Conservation (phyloP, 208 protist genomes). For the Naegleria lovaniensis region DNA sequence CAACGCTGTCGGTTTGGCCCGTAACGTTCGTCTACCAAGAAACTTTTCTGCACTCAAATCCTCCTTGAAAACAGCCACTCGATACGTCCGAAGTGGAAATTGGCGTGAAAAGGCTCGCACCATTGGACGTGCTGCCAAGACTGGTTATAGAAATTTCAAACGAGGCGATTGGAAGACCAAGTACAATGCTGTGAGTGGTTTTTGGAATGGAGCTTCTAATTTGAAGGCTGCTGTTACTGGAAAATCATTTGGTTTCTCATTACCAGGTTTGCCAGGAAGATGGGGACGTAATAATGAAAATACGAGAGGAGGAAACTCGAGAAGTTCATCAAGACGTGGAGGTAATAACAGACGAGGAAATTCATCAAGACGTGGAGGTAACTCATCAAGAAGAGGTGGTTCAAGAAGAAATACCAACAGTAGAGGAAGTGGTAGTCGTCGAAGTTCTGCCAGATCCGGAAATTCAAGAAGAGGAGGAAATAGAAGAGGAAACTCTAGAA, state of each 20-base stretch:
- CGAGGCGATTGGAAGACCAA: not conserved
- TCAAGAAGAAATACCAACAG: too few species aligned
- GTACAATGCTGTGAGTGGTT: not conserved
- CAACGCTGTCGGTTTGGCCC: not conserved
- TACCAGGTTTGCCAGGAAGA: too few species aligned
- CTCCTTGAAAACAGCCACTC: not conserved
- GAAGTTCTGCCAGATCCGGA: too few species aligned
- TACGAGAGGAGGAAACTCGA: too few species aligned
- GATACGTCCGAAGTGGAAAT: not conserved
- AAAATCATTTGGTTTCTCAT: not conserved
- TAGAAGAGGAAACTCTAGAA: not conserved
- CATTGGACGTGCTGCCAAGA: not conserved
- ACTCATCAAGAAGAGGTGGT: not conserved
- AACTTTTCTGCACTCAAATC: not conserved
- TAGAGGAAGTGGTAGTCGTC: too few species aligned
- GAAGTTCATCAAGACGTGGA: too few species aligned
- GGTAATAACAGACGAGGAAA: not conserved
- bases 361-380: not conserved
- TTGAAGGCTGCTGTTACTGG: not conserved
- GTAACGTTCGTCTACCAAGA: not conserved
- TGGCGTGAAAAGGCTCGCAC: not conserved
- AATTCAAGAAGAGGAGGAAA: not conserved
- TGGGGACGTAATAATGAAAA: too few species aligned
- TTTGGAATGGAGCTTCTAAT: not conserved
- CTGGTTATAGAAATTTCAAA: not conserved